Evolutionary conservation across 495 filamentous ascomycete species (phyloP).

Genomic region (Tuber brumale): DNA sequence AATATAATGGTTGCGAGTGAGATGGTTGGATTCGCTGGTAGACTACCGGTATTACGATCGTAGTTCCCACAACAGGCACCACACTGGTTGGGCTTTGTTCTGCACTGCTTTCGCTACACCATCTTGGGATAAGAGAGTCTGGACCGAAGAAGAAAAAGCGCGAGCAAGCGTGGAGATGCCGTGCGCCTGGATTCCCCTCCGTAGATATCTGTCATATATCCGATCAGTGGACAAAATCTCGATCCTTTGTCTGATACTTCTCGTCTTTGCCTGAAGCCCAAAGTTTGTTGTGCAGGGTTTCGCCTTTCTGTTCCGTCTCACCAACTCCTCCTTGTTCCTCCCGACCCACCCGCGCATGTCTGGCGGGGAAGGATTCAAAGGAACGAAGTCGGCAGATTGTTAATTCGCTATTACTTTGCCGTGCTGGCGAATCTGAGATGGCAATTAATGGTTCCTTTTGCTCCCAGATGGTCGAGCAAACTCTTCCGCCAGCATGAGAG

Average conservation of each 20-base stretch:
- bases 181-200: neutral
- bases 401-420: neutral
- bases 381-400: neutral
- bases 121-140: neutral
- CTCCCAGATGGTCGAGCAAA: neutral
- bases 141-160: neutral
- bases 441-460: neutral
- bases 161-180: neutral
- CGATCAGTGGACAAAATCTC: conserved; percentile 27
- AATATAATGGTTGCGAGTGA: neutral
- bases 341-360: neutral
- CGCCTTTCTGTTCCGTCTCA: neutral
- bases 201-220: neutral
- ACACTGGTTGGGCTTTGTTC: neutral
- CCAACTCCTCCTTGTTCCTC: neutral
- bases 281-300: neutral
- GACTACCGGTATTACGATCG: too few species aligned
- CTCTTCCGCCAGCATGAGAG: neutral
- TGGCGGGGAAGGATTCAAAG: neutral
- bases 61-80: neutral
- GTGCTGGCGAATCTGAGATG: neutral
- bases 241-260: conserved; percentile 19
- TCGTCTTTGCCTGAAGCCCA: neutral
- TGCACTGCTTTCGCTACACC: neutral
- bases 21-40: neutral